Evolutionary conservation across 139 green algal species (phyloP), one percentile per base, ranked within the genome.

Genomic region (Picochlorum costavermella): DNA sequence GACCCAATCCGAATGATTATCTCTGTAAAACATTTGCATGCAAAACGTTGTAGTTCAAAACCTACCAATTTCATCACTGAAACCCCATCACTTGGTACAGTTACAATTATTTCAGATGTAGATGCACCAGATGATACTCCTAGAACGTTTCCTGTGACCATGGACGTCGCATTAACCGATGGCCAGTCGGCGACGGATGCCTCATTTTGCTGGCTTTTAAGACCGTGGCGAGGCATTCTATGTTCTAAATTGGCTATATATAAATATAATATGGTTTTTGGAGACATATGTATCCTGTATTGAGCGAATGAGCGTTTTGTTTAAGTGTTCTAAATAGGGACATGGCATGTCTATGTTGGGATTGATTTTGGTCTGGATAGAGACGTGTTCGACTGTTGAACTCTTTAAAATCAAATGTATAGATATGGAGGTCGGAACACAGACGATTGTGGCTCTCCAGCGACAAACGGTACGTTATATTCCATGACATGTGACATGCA

Each of bases 381-480:
- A 23, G 20, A 23, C 20, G 20, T 23, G 20, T 23, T 23, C 20
- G 20, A 0, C 20, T 23, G 20, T 23, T 53, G 46, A 23, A 53
- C 6, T 28, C 33, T 53, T 6, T 1, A 53, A 28, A 28, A 23
- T 8, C 9, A 28, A 53, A 53, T 20, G 20, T 26, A 53, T 23
- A 48, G 20, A 11, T 12, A 77, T 77, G 71, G 62, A 77, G 26
- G 65, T 73, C 0, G 71, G 73, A 13, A 29, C 71, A 5, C 28
- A 50, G 1, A 16, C 73, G 9, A 73, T 77, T 25, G 20, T 30
- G 5, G 40, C 71, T 40, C 67, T 79, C 37, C 72, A 79, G 46
- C 31, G 40, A 10, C 16, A 64, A 2, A 68, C 65, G 26, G 71
- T 73, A 48, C 25, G 71, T 11, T n/a, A 10, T 29, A 5, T 2